These are phyloP conservation scores for Athelia psychrophila DNA, from an alignment of 1,284 basidiomycete genomes.

Conservation along the genomic window DNA sequence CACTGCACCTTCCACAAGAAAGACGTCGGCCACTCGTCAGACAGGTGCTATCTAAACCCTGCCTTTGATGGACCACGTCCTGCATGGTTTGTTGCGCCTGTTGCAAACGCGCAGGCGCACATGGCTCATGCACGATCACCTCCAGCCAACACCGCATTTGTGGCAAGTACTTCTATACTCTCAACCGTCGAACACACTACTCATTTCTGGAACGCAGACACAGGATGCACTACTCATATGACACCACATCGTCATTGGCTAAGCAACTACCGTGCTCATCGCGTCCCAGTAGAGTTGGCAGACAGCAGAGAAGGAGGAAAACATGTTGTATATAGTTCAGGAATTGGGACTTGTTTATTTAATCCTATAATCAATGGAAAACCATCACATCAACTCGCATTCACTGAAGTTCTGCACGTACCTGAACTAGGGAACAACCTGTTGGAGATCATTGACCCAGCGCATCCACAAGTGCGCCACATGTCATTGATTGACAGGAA, in stretches of 20 bases:
- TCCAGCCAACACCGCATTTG: not conserved
- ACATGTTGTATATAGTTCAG: constrained; percentile 16
- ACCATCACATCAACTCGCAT: not conserved
- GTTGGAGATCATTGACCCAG: too few relatives aligned
- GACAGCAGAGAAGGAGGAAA: constrained; percentile 6
- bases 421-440: constrained; percentile 7
- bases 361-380: constrained; percentile 10
- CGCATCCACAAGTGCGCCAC: too few relatives aligned
- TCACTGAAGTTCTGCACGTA: constrained; percentile 6
- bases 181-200: not conserved
- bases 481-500: too few relatives aligned
- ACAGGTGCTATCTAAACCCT: not conserved
- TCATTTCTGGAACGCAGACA: constrained; percentile 27
- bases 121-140: not conserved
- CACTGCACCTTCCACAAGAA: not conserved
- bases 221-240: constrained; percentile 32
- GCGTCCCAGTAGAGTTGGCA: constrained; percentile 17
- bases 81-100: not conserved
- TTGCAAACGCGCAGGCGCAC: not conserved
- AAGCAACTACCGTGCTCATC: constrained; percentile 7
- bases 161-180: constrained; percentile 3
- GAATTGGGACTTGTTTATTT: constrained; percentile 19
- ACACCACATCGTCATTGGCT: constrained; percentile 22
- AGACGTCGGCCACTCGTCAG: not conserved
- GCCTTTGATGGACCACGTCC: not conserved